Evolutionary conservation across 2,329 filamentous ascomycete genomes (phyloP).

Genomic region (Neurospora crassa): DNA sequence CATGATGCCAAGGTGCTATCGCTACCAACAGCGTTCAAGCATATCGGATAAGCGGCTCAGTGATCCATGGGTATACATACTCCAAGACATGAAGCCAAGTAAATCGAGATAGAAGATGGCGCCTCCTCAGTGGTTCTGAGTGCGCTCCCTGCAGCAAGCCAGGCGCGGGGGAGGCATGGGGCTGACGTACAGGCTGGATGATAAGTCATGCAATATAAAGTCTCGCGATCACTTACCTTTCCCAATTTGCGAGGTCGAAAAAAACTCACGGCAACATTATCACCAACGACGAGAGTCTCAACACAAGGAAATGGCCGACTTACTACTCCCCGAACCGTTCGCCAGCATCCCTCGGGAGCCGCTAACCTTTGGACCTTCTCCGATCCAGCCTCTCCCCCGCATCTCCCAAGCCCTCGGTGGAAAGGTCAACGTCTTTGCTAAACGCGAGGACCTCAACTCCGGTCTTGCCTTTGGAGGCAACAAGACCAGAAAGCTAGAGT

Average conservation of each 20-base stretch:
- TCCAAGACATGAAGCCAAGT: neutral
- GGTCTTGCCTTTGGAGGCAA: slow-evolving; percentile 59
- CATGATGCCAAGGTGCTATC: neutral
- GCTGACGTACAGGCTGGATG: neutral
- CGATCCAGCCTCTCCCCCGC: slow-evolving; percentile 56
- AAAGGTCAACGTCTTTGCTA: slow-evolving; percentile 56
- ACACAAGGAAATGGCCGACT: neutral
- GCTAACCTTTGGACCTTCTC: slow-evolving; percentile 59
- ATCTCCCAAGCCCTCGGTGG: slow-evolving; percentile 52
- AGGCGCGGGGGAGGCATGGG: neutral
- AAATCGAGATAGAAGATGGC: neutral
- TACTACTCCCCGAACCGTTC: slow-evolving; percentile 48
- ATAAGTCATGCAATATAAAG: neutral
- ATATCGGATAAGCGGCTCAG: neutral
- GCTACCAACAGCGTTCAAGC: neutral
- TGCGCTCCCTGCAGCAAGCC: neutral
- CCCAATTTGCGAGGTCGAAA: neutral
- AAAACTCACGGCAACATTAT: neutral
- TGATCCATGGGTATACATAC: neutral
- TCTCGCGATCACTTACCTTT: neutral
- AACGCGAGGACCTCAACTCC: slow-evolving; percentile 63
- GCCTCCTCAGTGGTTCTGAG: neutral
- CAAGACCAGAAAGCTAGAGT: slow-evolving; percentile 59
- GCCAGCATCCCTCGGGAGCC: slow-evolving; percentile 50
- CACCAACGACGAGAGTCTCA: neutral